Evolutionary conservation across 805 yeast species (phyloP).

Genomic region (Metschnikowia arizonensis): DNA sequence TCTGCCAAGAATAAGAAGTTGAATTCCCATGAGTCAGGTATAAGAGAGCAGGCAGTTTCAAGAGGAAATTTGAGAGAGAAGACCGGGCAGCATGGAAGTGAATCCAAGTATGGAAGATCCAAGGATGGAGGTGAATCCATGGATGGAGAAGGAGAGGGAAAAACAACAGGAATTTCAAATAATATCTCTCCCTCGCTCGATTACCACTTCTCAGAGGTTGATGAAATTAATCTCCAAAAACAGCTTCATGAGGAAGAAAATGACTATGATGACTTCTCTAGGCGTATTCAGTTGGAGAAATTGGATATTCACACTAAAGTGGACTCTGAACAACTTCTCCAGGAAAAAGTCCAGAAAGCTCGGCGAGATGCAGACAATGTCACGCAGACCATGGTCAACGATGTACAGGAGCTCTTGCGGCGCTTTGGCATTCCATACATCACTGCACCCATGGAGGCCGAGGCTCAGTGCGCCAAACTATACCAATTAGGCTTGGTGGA

Average conservation of each 20-base stretch:
- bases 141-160: neutral
- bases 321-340: conserved; percentile 46
- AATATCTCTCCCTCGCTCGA: too few species aligned
- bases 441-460: conserved; percentile 98
- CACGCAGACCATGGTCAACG: conserved; percentile 76
- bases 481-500: conserved; percentile 70
- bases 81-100: too few species aligned
- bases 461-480: conserved; percentile 93
- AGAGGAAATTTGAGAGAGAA: too few species aligned
- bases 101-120: neutral
- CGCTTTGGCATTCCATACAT: conserved; percentile 92
- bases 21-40: too few species aligned
- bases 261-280: conserved; percentile 64
- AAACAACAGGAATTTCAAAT: too few species aligned
- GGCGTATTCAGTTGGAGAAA: conserved; percentile 21
- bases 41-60: too few species aligned
- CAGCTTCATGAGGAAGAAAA: conserved; percentile 66
- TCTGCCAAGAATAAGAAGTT: too few species aligned
- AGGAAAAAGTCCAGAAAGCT: conserved; percentile 59
- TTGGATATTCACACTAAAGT: conserved; percentile 35
- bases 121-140: too few species aligned
- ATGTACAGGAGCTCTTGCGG: conserved; percentile 82
- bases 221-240: conserved; percentile 62
- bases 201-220: conserved; percentile 72
- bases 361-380: conserved; percentile 91